Evolutionary conservation across 129 eudicot genomes (phyloP), one percentile per base, ranked within the genome.

Genomic region (Calendula officinalis): DNA sequence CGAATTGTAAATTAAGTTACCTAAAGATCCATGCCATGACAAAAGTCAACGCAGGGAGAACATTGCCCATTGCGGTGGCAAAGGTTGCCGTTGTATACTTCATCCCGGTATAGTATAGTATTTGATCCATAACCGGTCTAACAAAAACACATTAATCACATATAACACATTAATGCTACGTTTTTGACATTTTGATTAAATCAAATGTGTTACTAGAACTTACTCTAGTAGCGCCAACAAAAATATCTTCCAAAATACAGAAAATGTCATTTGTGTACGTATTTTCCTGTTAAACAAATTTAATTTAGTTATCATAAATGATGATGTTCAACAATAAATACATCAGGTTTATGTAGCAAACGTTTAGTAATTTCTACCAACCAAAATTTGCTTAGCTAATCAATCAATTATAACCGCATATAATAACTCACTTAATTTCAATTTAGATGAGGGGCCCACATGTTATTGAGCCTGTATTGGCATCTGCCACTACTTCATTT

Each of bases 81-180:
- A 84, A 84, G 10, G 89, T 88, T 38, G 89, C 81, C 6, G 92
- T 80, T 34, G 96, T 82, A 8, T 82, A 77, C 66, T 77, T 80
- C 96, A 88, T 75, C 57, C 89, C 96, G 8, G 76, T 75, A 36
- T 79, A 84, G 68, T 55, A 88, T 64, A 88, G 69, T 54, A 82
- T 84, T 69, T 79, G 88, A 67, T 84, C 96, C 55, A 88, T 33
- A 8, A 88, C 92, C 0, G 96, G 96, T 74, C 96, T 88, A 85
- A 3, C 8, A 46, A 32, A 39, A 46, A 30, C 8, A 70, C n/a
- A 10, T 32, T 0, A 1, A 32, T 70, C 73, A 62, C 38, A 72
- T 12, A 60, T 37, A 32, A 47, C 39, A 41, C 8, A 49, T 11
- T 9, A 56, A n/a, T n/a, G n/a, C 6, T 56, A 46, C 44, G 27